Percentiles rank a stretch among this genome's conserved stretches.
Evolutionary conservation across 225 moss, liverwort and hornwort genomes (phyloP).

Genomic region (Marchantia paleacea): DNA sequence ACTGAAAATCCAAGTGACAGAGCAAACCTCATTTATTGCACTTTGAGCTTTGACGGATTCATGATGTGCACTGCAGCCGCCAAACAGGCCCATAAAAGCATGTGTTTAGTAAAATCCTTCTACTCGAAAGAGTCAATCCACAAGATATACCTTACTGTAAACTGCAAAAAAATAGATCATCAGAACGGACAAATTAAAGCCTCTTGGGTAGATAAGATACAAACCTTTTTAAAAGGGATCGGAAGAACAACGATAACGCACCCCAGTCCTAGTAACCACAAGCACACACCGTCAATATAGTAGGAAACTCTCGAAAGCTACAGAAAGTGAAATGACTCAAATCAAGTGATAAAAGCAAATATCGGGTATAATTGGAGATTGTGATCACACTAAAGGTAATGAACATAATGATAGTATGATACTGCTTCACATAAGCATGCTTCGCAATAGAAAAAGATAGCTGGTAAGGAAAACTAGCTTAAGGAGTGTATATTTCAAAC

Average conservation of each 20-base stretch:
- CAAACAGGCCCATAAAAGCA: neutral
- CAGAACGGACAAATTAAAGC: neutral
- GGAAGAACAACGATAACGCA: constrained; percentile 70
- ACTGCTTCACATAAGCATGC: too few species aligned
- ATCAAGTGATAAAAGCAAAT: neutral
- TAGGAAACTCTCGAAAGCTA: neutral
- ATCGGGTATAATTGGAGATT: neutral
- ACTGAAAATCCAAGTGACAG: too few species aligned
- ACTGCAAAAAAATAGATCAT: neutral
- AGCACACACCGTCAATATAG: neutral
- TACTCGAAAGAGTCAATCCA: neutral
- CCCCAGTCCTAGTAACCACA: constrained; percentile 60
- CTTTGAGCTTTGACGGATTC: constrained; percentile 97
- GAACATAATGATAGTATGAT: neutral
- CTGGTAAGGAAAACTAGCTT: neutral
- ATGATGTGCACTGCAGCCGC: constrained; percentile 73
- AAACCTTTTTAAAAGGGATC: constrained; percentile 84
- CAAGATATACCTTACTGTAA: neutral
- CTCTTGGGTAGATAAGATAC: neutral
- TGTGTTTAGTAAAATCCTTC: neutral
- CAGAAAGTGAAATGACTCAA: neutral
- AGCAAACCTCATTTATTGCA: constrained; percentile 94
- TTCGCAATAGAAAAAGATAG: neutral
- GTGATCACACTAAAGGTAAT: neutral
- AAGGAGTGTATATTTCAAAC: too few species aligned